These are phyloP conservation scores for Platanus orientalis DNA, from an alignment of 164 flowering plant genomes.

Conservation along the genomic window DNA sequence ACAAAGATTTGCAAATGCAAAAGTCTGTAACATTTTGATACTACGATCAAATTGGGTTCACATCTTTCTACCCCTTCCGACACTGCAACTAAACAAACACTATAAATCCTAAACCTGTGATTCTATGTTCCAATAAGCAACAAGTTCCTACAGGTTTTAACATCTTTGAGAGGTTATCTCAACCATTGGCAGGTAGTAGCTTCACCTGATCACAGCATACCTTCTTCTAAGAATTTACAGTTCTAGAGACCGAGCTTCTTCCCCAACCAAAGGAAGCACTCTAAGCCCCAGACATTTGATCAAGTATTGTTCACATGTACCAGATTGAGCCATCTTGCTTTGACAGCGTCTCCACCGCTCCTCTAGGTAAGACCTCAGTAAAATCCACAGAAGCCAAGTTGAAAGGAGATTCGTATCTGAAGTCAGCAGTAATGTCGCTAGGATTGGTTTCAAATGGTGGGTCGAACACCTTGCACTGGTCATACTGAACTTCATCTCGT, in stretches of 20 bases:
- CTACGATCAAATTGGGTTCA: slow-evolving; percentile 7
- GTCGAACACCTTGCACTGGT: slow-evolving; percentile 37
- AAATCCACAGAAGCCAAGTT: slow-evolving; percentile 36
- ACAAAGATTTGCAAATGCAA: slow-evolving; percentile 10
- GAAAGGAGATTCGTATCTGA: slow-evolving; percentile 48
- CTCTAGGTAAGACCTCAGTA: slow-evolving; percentile 23
- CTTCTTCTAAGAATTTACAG: background rate
- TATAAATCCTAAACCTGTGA: slow-evolving; percentile 11
- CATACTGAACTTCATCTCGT: slow-evolving; percentile 35
- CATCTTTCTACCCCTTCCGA: background rate
- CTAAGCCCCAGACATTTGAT: background rate
- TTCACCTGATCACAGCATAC: slow-evolving; percentile 8
- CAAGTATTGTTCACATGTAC: slow-evolving; percentile 27
- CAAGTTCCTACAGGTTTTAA: slow-evolving; percentile 6
- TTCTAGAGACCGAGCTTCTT: background rate
- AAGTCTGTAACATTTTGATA: slow-evolving; percentile 12
- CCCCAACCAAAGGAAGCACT: background rate
- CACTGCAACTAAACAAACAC: slow-evolving; percentile 15
- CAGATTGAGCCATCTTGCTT: slow-evolving; percentile 48
- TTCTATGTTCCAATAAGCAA: background rate
- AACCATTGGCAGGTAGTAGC: background rate
- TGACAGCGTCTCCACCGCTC: slow-evolving; percentile 22
- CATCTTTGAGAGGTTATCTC: background rate
- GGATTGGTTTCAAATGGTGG: slow-evolving; percentile 30
- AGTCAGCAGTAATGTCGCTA: slow-evolving; percentile 21